These are phyloP conservation scores for Citeromyces hawaiiensis DNA, from an alignment of 1,139 yeast genomes.

Conservation along the genomic window DNA sequence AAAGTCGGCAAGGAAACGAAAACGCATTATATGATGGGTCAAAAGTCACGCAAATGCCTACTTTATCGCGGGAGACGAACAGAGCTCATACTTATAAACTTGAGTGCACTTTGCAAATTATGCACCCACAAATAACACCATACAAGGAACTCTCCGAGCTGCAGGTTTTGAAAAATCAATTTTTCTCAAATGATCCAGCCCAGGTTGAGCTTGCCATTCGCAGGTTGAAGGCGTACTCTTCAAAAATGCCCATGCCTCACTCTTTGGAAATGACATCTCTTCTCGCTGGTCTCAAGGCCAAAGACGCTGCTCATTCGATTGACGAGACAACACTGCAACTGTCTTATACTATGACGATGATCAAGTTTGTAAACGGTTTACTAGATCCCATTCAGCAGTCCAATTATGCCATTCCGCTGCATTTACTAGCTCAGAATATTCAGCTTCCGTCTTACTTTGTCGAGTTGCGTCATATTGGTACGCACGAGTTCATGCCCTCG, in stretches of 20 bases:
- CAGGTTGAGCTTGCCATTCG: slow-evolving; percentile 37
- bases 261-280: slow-evolving; percentile 66
- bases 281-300: slow-evolving; percentile 37
- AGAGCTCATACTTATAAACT: too few relatives aligned
- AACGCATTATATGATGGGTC: too few relatives aligned
- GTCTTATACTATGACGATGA: slow-evolving; percentile 64
- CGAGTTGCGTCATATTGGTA: slow-evolving; percentile 80
- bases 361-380: slow-evolving; percentile 84
- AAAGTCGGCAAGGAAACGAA: too few relatives aligned
- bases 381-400: slow-evolving; percentile 82
- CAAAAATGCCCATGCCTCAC: slow-evolving; percentile 65
- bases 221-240: slow-evolving; percentile 45
- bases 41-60: too few relatives aligned
- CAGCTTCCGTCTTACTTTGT: slow-evolving; percentile 76
- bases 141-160: slow-evolving; percentile 43
- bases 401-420: slow-evolving; percentile 66
- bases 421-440: slow-evolving; percentile 54
- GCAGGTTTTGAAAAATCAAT: slow-evolving; percentile 39
- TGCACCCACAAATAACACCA: slow-evolving; percentile 17
- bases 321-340: slow-evolving; percentile 22
- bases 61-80: too few relatives aligned
- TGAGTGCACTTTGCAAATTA: too few relatives aligned
- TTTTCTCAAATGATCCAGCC: slow-evolving; percentile 24
- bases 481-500: slow-evolving; percentile 79
- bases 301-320: slow-evolving; percentile 23